These are phyloP conservation scores for Leccinum aurantiacum DNA, from an alignment of 768 basidiomycete species.

Conservation along the genomic window DNA sequence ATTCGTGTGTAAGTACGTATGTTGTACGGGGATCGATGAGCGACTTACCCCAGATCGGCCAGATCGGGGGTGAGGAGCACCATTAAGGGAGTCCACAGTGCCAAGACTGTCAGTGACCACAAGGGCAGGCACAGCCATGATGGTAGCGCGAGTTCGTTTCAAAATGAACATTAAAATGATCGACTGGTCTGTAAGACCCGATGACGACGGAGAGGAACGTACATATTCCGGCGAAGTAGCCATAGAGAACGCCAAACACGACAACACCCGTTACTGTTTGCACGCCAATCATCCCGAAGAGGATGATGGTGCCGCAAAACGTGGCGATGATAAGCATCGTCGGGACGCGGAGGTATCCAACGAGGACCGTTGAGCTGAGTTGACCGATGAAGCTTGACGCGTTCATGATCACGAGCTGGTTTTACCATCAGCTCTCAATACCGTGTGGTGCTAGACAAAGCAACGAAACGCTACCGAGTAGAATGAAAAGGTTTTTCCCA, in stretches of 20 bases:
- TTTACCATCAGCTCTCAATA: neutral
- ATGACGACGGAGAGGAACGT: constrained; percentile 7
- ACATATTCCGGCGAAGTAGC: constrained; percentile 53
- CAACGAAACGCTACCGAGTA: constrained; percentile 46
- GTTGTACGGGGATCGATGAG: neutral
- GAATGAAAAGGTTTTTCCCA: constrained; percentile 51
- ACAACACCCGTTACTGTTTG: constrained; percentile 40
- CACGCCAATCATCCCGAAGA: constrained; percentile 50
- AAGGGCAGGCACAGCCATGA: neutral
- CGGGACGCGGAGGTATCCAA: constrained; percentile 43
- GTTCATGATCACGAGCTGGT: constrained; percentile 57
- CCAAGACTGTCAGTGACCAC: constrained; percentile 33
- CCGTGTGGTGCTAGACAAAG: neutral
- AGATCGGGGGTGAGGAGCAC: constrained; percentile 44
- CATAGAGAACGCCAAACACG: constrained; percentile 46
- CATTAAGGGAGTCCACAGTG: constrained; percentile 44
- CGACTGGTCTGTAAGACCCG: neutral
- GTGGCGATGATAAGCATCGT: constrained; percentile 38
- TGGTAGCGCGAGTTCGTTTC: neutral
- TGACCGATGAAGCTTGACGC: constrained; percentile 55
- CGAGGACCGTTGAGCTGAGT: constrained; percentile 46
- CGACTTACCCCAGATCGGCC: constrained; percentile 50
- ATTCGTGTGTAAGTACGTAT: neutral
- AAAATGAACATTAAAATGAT: neutral
- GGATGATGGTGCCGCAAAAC: constrained; percentile 37